Conservation (phyloP, 371 early-diverging fungal species). For the Batkoa obscura region DNA sequence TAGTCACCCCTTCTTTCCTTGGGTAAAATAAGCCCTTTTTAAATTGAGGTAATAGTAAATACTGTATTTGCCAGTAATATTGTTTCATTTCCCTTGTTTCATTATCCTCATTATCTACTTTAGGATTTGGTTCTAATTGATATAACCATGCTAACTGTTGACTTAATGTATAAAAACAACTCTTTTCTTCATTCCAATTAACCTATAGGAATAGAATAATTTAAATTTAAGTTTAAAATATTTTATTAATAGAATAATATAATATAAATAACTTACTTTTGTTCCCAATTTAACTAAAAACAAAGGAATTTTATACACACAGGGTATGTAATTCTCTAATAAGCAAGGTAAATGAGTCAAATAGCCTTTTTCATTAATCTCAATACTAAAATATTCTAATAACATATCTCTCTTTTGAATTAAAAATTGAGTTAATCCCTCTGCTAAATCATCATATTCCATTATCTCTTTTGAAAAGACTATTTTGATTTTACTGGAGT, state of each 20-base stretch:
- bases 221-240: neutral
- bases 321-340: conserved; percentile 54
- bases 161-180: conserved; percentile 50
- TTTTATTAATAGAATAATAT: neutral
- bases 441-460: conserved; percentile 15
- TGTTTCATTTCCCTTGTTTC: neutral
- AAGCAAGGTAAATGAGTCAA: conserved; percentile 57
- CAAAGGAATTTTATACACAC: conserved; percentile 59
- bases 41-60: conserved; percentile 59
- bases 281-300: conserved; percentile 61
- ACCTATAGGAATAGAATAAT: conserved; percentile 22
- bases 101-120: conserved; percentile 1
- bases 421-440: conserved; percentile 25
- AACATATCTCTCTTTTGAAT: conserved; percentile 54
- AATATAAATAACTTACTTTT: conserved; percentile 23
- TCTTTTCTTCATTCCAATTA: conserved; percentile 62
- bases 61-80: conserved; percentile 42
- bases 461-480: neutral
- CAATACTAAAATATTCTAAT: conserved; percentile 63
- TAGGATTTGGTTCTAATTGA: conserved; percentile 13
- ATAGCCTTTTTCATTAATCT: conserved; percentile 33
- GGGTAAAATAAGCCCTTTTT: conserved; percentile 44
- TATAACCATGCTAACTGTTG: conserved; percentile 62
- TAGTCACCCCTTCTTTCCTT: conserved; percentile 17
- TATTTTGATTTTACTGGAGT: neutral